Evolutionary conservation across 1,284 basidiomycete genomes (phyloP), one percentile per base, ranked within the genome.

Genomic region (Exobasidium cylindrosporum): DNA sequence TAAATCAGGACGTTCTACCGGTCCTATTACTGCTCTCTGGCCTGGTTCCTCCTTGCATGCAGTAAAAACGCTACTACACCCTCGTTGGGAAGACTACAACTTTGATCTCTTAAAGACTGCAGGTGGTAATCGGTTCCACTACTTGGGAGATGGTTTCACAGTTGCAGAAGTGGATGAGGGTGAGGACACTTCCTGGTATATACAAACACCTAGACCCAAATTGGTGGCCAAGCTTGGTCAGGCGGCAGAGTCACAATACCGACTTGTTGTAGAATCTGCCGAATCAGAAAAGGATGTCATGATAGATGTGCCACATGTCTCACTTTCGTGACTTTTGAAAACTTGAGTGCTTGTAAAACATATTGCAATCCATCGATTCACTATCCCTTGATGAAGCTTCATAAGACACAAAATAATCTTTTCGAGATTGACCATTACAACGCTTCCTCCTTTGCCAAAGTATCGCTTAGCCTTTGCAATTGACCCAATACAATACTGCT

Each of bases 21-120:
- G 47, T 10, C 47, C 47, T 7, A 21, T 50, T 14, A 10, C 7
- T 23, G 47, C 47, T 14, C 21, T 50, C 10, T 50, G 47, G 47
- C 47, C 47, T 21, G 47, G 47, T 31, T 50, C 47, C 7, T 26
- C 10, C 21, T 7, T 50, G 23, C 47, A 50, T 21, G 47, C 24
- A 7, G 47, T 50, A 7, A 50, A 23, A 21, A 50, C 47, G 47
- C 47, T 50, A 31, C 21, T 23, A 21, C 7, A 31, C 14, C 47
- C 47, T 10, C 47, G 47, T 10, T 50, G 47, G 47, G 47, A 50
- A 23, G 47, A 50, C 21, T 50, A 10, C 47, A 50, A 50, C 14
- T 31, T 50, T 14, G 21, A 7, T 7, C 7, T 10, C 10, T 31
- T 50, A 10, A 17, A 40, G 35, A 40, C 7, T 17, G 10, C 35